A percentile compares a stretch with the other conserved stretches of the same genome.
Evolutionary conservation across 257 asterid genomes (phyloP).

Genomic region (Knoxia roxburghii): DNA sequence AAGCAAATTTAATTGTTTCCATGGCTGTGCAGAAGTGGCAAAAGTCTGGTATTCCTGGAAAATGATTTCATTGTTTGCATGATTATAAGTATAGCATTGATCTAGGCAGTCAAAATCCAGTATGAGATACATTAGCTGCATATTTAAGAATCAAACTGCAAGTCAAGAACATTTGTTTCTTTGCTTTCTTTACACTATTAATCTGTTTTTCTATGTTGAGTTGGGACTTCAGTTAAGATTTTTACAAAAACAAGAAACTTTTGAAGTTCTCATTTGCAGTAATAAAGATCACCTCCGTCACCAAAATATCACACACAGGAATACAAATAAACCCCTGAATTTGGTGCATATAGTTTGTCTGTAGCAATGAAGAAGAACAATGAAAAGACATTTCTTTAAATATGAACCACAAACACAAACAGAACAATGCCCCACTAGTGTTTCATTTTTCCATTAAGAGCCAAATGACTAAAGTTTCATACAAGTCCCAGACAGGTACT

Average conservation of each 20-base stretch:
- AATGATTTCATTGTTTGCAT: not conserved
- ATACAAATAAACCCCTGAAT: not conserved
- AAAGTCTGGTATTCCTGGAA: not conserved
- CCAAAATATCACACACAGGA: not conserved
- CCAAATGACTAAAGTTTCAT: constrained; percentile 12
- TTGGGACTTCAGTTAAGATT: not conserved
- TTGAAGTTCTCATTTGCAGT: no score
- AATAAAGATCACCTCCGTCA: not conserved
- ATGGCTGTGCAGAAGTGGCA: not conserved
- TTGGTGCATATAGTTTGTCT: not conserved
- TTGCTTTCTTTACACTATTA: no score
- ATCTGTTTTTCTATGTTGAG: not conserved
- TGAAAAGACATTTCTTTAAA: constrained; percentile 4
- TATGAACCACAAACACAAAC: constrained; percentile 17
- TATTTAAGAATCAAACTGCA: not conserved
- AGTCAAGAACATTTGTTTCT: not conserved
- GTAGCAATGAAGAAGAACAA: constrained; percentile 3
- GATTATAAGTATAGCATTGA: no score
- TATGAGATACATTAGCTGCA: not conserved
- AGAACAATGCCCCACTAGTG: constrained; percentile 19
- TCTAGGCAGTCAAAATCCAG: not conserved
- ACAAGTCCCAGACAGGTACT: no score
- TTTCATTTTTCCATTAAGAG: constrained; percentile 10
- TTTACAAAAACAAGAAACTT: not conserved
- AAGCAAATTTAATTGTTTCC: not conserved